A percentile compares a stretch with the other conserved stretches of the same genome.
These are phyloP conservation scores for Hibiscus tridactylites DNA, from an alignment of 345 rosid genomes.

Conservation along the genomic window DNA sequence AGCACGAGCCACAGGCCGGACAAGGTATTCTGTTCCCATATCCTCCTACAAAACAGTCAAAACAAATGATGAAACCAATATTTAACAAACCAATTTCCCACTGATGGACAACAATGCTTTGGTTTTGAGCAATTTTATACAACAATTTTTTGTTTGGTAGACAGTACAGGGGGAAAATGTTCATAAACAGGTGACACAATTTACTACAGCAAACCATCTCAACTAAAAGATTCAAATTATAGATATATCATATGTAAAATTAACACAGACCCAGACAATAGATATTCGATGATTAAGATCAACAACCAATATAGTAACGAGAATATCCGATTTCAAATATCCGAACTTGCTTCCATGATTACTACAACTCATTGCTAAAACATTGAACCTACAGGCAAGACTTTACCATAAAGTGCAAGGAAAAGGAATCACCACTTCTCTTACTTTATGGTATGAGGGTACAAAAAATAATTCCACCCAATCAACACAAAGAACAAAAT, in stretches of 20 bases:
- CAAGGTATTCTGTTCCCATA: slow-evolving; percentile 73
- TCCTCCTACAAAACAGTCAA: slow-evolving; percentile 36
- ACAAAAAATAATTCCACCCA: background rate
- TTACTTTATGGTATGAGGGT: background rate
- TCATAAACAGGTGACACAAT: no score
- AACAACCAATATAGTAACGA: no score
- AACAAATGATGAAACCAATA: background rate
- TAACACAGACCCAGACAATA: no score
- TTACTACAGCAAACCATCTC: no score
- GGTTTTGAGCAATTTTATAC: no score
- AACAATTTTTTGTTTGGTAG: no score
- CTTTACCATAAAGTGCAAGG: background rate
- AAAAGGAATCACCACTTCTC: background rate
- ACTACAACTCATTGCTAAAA: background rate
- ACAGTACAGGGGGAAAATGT: no score
- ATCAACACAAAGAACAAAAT: background rate
- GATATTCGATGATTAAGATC: no score
- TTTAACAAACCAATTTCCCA: background rate
- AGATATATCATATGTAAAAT: no score
- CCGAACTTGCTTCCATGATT: background rate
- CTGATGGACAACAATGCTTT: background rate
- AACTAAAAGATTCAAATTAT: no score
- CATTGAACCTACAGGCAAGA: background rate
- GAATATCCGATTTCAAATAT: no score
- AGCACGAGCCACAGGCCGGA: slow-evolving; percentile 66